Evolutionary conservation across 805 yeast species (phyloP).

Genomic region (Saccharomycopsis capsularis): DNA sequence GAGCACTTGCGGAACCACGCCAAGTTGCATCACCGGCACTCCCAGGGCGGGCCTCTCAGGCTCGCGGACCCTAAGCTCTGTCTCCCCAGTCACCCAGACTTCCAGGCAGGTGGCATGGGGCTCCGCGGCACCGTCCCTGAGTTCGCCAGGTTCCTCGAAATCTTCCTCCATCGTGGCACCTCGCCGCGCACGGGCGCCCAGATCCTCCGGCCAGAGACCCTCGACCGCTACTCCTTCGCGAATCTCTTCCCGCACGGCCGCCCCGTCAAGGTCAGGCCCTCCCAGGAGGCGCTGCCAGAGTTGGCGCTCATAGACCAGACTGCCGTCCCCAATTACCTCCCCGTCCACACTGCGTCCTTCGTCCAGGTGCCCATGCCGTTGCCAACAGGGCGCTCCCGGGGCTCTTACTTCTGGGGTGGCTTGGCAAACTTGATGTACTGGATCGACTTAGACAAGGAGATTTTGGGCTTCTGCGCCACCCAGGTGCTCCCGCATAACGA

Average conservation of each 20-base stretch:
- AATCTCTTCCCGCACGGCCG: slow-evolving; percentile 28
- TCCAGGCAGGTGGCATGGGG: slow-evolving; percentile 40
- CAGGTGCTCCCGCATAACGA: slow-evolving; percentile 33
- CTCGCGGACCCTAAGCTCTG: slow-evolving; percentile 14
- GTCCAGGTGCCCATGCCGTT: slow-evolving; percentile 23
- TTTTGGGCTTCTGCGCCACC: slow-evolving; percentile 34
- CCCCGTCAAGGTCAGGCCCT: slow-evolving; percentile 14
- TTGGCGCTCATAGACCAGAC: slow-evolving; percentile 21
- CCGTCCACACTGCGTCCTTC: slow-evolving; percentile 27
- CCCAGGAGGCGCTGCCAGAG: slow-evolving; percentile 18
- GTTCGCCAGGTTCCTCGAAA: slow-evolving; percentile 32
- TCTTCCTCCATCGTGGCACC: slow-evolving; percentile 35
- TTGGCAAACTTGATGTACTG: slow-evolving; percentile 34
- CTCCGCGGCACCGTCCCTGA: slow-evolving; percentile 33
- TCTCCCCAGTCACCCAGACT: slow-evolving; percentile 22
- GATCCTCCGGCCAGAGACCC: slow-evolving; percentile 30
- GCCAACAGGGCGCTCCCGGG: slow-evolving; percentile 32
- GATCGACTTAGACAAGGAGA: slow-evolving; percentile 32
- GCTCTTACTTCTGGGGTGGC: slow-evolving; percentile 35
- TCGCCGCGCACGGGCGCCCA: slow-evolving; percentile 29
- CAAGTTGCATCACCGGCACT: slow-evolving; percentile 25
- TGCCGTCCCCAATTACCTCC: slow-evolving; percentile 15
- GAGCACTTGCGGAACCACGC: slow-evolving; percentile 21
- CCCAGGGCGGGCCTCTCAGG: slow-evolving; percentile 21
- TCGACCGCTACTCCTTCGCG: slow-evolving; percentile 27